Base-by-base conservation (phyloP, 495 filamentous ascomycete genomes). In the Penicillium paxilli region DNA sequence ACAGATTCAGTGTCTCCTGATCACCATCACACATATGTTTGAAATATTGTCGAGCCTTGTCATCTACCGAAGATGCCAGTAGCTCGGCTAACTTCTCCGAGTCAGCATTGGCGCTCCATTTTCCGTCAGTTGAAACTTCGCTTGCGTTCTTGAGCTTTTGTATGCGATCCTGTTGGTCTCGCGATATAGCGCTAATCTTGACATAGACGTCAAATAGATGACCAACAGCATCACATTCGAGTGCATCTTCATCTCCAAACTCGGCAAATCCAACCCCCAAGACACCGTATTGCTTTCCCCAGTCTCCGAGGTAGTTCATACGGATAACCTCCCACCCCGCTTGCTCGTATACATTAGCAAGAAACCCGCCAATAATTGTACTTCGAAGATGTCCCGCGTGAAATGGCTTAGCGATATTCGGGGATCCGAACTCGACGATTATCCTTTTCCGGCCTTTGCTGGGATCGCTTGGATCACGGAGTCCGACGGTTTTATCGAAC, bases 21-120 rank as follows among this genome's bases (percentile, higher is more conserved):
- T 96, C 87, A 16, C 88, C 82, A 60, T 92, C 86, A 33, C 89
- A 88, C 90, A 98, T 95, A 58, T 85, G 84, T 71, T 89, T 92
- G 80, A 98, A 98, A 72, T 96, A 96, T 28, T 85, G 77, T 49
- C 84, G 75, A 24, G 85, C 85, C 55, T 83, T 81, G 67, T 86
- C 80, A 35, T 84, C 90, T 53, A 83, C 78, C 25, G 83, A 80
- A 41, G 69, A 79, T 17, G 79, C 81, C 22, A 80, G 74, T 4
- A 84, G 63, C 49, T 74, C 77, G 60, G 67, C 68, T 1, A 82
- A 70, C 63, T 81, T 72, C 33, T 79, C 57, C 19, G 68, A 64
- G n/a, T 70, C 38, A 2, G 71, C 71, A 53, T 80, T 72, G 63
- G 79, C 72, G 30, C 58, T 65, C 57, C n/a, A n/a, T 77, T 76